These are phyloP conservation scores for Filobasidium floriforme DNA, from an alignment of 768 basidiomycete species.

Conservation along the genomic window DNA sequence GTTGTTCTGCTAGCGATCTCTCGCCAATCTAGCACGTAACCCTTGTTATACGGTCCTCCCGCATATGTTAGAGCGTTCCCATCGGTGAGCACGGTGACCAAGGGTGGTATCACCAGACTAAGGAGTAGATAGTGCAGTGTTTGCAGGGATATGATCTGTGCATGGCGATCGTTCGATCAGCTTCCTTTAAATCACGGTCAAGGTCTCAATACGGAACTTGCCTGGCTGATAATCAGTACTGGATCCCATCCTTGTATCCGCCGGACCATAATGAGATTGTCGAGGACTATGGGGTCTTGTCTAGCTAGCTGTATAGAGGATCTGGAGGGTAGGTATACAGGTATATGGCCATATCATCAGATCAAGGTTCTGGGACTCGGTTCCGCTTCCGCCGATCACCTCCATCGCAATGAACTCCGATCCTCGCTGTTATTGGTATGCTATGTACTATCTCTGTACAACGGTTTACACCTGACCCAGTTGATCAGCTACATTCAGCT, in stretches of 20 bases:
- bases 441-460: no score
- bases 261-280: constrained; percentile 26
- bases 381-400: no score
- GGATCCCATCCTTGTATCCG: constrained; percentile 72
- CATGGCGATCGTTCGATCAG: neutral
- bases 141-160: constrained; percentile 84
- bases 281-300: neutral
- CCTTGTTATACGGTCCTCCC: constrained; percentile 39
- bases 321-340: no score
- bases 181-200: constrained; percentile 2
- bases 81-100: constrained; percentile 62
- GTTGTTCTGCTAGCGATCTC: constrained; percentile 84
- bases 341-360: no score
- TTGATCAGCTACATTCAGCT: no score
- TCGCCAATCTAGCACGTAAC: constrained; percentile 84
- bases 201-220: constrained; percentile 32
- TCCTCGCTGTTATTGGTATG: no score
- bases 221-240: constrained; percentile 76
- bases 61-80: constrained; percentile 36
- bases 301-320: neutral
- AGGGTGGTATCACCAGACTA: constrained; percentile 68
- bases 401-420: no score
- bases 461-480: no score
- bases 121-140: constrained; percentile 88
- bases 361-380: no score